Evolutionary conservation across 768 basidiomycete species (phyloP), one percentile per base, ranked within the genome.

Genomic region (Termitomyces sp.): DNA sequence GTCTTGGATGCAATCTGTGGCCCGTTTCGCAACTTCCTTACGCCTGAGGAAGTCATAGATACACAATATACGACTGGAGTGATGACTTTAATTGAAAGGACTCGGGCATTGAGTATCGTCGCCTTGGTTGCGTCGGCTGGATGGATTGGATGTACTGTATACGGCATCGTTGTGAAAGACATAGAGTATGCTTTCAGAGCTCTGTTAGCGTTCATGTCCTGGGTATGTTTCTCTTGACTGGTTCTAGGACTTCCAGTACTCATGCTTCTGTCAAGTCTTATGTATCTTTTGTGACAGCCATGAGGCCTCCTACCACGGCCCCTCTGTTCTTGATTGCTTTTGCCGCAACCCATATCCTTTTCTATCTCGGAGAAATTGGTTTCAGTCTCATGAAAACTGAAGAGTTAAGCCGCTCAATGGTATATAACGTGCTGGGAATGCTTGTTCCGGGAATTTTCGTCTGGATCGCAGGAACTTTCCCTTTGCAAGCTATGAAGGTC

Each of bases 391-490:
- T 73, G 15, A 58, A 62, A 31, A 54, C 27, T 41, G 44, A 45
- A 33, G 27, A 30, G 9, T 44, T 20, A 15, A 58, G 58, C 55
- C 66, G 59, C 34, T 24, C 63, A 18, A 49, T 70, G 11, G 52
- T 65, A 4, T 57, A 75, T 22, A 60, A 73, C 50, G 20, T 73
- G 8, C 36, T 72, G 22, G 70, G 76, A 16, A 67, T 76, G 49
- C 33, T 70, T 16, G 54, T 77, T 9, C 73, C 81, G 3, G 62
- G 66, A 9, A 6, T 72, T 1, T 80, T 83, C 61, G 63, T 78
- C 3, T 83, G 76, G 71, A 55, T 84, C 18, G 79, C 81, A 20
- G 85, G 86, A n/a, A 81, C 82, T 5, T 69, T 83, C 34, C 87
- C 85, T 13, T 58, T 89, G 51, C 76, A 80, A 58, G 65, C 65